Evolutionary conservation across 148 eudicot species (phyloP), one percentile per base, ranked within the genome.

Genomic region (Limonium bicolor): DNA sequence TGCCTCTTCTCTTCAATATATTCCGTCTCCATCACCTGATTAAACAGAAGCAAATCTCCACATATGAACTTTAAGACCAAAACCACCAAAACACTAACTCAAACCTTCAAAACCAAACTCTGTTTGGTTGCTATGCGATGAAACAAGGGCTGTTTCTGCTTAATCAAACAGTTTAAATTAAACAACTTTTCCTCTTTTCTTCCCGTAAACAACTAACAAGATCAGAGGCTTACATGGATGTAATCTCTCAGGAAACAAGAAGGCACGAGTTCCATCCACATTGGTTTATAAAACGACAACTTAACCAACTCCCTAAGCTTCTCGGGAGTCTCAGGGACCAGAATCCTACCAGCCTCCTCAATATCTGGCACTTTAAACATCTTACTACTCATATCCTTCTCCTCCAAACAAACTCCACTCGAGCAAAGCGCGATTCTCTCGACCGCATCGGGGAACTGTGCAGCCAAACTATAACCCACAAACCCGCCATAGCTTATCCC

Each of bases 1-100:
- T 86, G 74, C 63, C 56, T 70, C 45, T 66, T 70, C 65, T 81
- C 77, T 58, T 70, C 67, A 19, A 58, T 36, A 9, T 72, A 18
- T 44, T 80, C 83, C 13, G 61, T 59, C 27, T 81, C 72, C 96
- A 86, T 74, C 5, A 75, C 80, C 96, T 86, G 59, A 36, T 22
- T 3, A n/a, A 18, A 5, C 3, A 4, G 9, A 3, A 10, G 14
- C 14, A 3, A 7, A 14, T 27, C 20, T 6, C 19, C 2, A 22
- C 7, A 13, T 28, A 12, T n/a, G n/a, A n/a, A n/a, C n/a, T n/a
- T n/a, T n/a, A n/a, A n/a, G n/a, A n/a, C n/a, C n/a, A n/a, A n/a
- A n/a, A n/a, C n/a, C n/a, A n/a, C n/a, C n/a, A n/a, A n/a, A n/a
- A n/a, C n/a, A n/a, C n/a, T n/a, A n/a, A n/a, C n/a, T n/a, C n/a